Evolutionary conservation across 2,329 filamentous ascomycete species (phyloP).

Genomic region (Ophiocordyceps camponoti-saundersi): DNA sequence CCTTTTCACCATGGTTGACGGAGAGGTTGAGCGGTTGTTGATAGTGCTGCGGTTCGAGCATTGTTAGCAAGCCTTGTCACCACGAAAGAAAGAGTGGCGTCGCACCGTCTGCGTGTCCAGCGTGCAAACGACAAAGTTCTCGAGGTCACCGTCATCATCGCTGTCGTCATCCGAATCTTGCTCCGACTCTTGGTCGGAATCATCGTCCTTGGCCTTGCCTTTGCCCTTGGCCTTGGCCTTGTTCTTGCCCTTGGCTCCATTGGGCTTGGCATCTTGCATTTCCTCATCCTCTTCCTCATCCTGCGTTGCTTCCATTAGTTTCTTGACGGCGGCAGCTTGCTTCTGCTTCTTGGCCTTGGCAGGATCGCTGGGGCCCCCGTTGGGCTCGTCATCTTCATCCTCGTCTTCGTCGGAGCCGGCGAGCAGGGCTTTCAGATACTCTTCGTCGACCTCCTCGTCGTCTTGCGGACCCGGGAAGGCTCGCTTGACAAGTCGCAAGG

Average conservation of each 20-base stretch:
- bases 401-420: constrained; percentile 33
- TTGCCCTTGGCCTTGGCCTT: constrained; percentile 53
- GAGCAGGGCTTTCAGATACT: constrained; percentile 41
- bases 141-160: constrained; percentile 48
- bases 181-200: constrained; percentile 35
- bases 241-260: constrained; percentile 35
- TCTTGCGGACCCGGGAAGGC: constrained; percentile 33
- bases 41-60: constrained; percentile 47
- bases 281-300: constrained; percentile 49
- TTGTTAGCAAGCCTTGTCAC: constrained; percentile 12
- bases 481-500: constrained; percentile 77
- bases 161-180: constrained; percentile 48
- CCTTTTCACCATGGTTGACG: constrained; percentile 70
- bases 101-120: constrained; percentile 81
- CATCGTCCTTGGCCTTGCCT: constrained; percentile 41
- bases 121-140: constrained; percentile 91
- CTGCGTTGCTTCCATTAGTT: constrained; percentile 54
- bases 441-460: constrained; percentile 50
- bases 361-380: constrained; percentile 83
- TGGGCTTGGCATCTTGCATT: constrained; percentile 53
- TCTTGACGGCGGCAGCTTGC: constrained; percentile 59
- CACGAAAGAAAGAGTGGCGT: not conserved
- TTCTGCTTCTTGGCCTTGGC: constrained; percentile 77
- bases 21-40: constrained; percentile 93
- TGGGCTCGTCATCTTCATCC: constrained; percentile 48